A percentile compares a stretch with the other conserved stretches of the same genome.
Conservation (phyloP, 108 stramenopile genomes). For the Fragilariopsis cylindrus region DNA sequence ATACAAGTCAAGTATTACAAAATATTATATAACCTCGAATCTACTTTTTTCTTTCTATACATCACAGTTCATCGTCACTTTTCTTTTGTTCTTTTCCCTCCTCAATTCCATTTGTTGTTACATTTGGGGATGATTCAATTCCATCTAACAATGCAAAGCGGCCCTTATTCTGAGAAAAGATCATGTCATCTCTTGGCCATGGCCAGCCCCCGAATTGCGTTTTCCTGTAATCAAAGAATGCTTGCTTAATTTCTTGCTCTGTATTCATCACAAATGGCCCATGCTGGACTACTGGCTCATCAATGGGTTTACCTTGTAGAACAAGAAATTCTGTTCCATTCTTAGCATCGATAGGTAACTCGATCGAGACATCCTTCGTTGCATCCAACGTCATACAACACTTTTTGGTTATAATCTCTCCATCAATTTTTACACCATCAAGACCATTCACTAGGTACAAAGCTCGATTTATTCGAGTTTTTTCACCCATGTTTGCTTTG, state of each 20-base stretch:
- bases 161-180: constrained; percentile 54
- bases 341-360: constrained; percentile 42
- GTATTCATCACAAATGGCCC: constrained; percentile 95
- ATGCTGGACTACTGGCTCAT: constrained; percentile 80
- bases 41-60: too few relatives aligned
- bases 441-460: constrained; percentile 71
- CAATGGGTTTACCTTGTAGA: constrained; percentile 70
- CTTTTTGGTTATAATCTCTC: constrained; percentile 29
- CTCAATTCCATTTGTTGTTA: too few relatives aligned
- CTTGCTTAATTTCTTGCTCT: constrained; percentile 70
- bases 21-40: too few relatives aligned
- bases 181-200: constrained; percentile 71
- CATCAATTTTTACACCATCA: constrained; percentile 24
- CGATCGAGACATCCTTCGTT: constrained; percentile 41
- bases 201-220: constrained; percentile 84
- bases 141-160: constrained; percentile 69
- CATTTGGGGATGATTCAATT: constrained; percentile 32
- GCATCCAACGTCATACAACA: constrained; percentile 44
- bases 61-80: background rate
- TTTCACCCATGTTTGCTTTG: constrained; percentile 26
- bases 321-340: constrained; percentile 50
- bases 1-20: too few relatives aligned
- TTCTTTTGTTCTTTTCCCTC: background rate
- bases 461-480: constrained; percentile 47
- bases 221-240: constrained; percentile 72